Percentiles rank a stretch among this genome's conserved stretches.
phyloP scores from a whole-genome alignment of 2,329 filamentous ascomycete genomes.

The Incumbomyces delicatus region DNA sequence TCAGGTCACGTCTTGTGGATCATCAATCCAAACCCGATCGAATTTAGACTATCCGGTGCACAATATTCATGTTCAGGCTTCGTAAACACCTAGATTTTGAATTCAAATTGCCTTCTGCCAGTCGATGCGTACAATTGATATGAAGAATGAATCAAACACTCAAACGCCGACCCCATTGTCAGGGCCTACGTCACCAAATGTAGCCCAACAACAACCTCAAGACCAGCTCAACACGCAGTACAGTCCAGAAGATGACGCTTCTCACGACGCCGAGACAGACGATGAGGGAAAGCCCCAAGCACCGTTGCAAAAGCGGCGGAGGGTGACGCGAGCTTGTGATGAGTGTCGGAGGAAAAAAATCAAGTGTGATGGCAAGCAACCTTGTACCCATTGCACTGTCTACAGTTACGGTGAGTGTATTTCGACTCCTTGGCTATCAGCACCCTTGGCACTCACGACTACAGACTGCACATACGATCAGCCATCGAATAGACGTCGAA shows the following conservation, averaged over 20 bases:
- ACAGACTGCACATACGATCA: constrained; percentile 95
- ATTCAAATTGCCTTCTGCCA: no score
- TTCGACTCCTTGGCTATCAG: neutral
- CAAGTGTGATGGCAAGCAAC: constrained; percentile 61
- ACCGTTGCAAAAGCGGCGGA: constrained; percentile 64
- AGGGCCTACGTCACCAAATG: neutral
- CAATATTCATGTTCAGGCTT: no score
- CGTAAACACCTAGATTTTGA: no score
- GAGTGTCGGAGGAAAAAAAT: constrained; percentile 80
- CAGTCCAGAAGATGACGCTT: neutral
- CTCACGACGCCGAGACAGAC: constrained; percentile 3
- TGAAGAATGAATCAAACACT: neutral
- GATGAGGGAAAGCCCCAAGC: constrained; percentile 23
- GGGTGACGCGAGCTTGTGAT: constrained; percentile 72
- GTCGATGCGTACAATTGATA: neutral
- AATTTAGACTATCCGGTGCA: no score
- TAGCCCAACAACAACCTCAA: neutral
- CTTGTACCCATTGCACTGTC: constrained; percentile 90
- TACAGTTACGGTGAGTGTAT: constrained; percentile 80
- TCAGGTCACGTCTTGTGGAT: no score
- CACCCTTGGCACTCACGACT: neutral
- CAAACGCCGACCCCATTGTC: neutral
- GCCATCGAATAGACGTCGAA: constrained; percentile 80
- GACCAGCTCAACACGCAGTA: neutral
- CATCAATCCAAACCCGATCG: no score